phyloP scores from a whole-genome alignment of 169 alveolate genomes.

The Amoebophrya sp. region DNA sequence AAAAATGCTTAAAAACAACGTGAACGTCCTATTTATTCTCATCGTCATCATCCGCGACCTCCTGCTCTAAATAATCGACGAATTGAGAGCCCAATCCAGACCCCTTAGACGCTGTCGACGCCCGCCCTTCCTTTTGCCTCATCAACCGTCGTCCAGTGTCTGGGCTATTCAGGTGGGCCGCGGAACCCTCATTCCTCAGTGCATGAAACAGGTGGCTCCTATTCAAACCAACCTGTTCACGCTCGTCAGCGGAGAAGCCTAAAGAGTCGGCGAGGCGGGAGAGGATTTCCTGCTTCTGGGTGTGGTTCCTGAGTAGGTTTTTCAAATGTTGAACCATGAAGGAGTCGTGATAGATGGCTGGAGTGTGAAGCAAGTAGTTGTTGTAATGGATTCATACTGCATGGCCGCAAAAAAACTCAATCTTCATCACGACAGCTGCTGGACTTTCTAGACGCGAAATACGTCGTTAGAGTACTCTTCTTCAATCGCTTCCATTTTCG shows the following conservation, averaged over 20 bases:
- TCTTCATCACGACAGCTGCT: too few relatives aligned
- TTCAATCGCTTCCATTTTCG: neutral
- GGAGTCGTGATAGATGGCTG: too few relatives aligned
- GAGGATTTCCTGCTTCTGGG: neutral
- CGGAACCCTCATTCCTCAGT: neutral
- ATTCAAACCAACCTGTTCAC: neutral
- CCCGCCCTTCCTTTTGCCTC: too few relatives aligned
- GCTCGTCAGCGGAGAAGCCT: neutral
- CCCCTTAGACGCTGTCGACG: neutral
- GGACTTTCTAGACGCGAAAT: too few relatives aligned
- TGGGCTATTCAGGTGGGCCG: neutral
- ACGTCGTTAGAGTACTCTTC: neutral
- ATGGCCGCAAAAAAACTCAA: too few relatives aligned
- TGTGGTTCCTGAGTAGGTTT: neutral
- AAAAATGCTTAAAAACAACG: too few relatives aligned
- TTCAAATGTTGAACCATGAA: neutral
- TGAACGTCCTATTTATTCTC: too few relatives aligned
- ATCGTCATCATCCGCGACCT: neutral
- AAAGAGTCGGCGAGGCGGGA: neutral
- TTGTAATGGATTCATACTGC: too few relatives aligned
- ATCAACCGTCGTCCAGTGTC: neutral
- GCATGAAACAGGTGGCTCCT: neutral
- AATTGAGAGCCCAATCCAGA: neutral
- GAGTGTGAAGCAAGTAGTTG: too few relatives aligned
- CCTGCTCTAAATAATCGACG: neutral